Evolutionary conservation across 495 filamentous ascomycete species (phyloP).

Genomic region (Trichodelitschia bisporula): DNA sequence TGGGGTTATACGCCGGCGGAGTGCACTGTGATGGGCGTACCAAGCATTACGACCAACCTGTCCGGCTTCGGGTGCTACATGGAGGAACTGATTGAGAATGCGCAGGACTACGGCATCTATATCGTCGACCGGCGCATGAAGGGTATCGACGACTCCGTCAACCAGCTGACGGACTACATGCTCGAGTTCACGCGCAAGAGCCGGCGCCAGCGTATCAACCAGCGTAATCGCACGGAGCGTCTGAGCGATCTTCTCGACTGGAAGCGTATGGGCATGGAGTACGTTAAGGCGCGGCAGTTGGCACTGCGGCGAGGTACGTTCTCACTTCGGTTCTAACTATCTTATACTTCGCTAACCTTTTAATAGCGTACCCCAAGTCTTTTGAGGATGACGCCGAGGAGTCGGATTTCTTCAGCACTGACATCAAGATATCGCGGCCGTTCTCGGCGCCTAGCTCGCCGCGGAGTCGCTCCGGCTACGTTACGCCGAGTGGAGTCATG

Average conservation of each 20-base stretch:
- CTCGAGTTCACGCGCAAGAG: slow-evolving; percentile 88
- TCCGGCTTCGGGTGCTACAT: slow-evolving; percentile 98
- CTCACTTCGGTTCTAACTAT: background rate
- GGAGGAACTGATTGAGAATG: slow-evolving; percentile 97
- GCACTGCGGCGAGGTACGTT: slow-evolving; percentile 52
- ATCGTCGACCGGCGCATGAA: slow-evolving; percentile 92
- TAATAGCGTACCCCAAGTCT: slow-evolving; percentile 56
- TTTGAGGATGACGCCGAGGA: slow-evolving; percentile 50
- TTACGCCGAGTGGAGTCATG: no score
- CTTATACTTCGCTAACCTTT: background rate
- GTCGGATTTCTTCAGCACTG: slow-evolving; percentile 67
- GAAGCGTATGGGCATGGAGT: slow-evolving; percentile 99
- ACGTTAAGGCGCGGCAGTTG: slow-evolving; percentile 87
- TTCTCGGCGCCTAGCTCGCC: slow-evolving; percentile 87
- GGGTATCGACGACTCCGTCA: slow-evolving; percentile 91
- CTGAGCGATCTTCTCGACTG: slow-evolving; percentile 88
- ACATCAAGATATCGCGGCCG: slow-evolving; percentile 80
- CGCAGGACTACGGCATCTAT: slow-evolving; percentile 93
- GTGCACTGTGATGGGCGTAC: slow-evolving; percentile 97
- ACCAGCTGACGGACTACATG: slow-evolving; percentile 82
- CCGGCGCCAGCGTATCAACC: slow-evolving; percentile 89
- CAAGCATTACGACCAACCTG: slow-evolving; percentile 92
- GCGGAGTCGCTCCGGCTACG: slow-evolving; percentile 60
- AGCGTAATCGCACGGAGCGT: slow-evolving; percentile 90
- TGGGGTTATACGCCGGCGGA: slow-evolving; percentile 98